phyloP scores from a whole-genome alignment of 495 filamentous ascomycete species.

The Daldinia decipiens region DNA sequence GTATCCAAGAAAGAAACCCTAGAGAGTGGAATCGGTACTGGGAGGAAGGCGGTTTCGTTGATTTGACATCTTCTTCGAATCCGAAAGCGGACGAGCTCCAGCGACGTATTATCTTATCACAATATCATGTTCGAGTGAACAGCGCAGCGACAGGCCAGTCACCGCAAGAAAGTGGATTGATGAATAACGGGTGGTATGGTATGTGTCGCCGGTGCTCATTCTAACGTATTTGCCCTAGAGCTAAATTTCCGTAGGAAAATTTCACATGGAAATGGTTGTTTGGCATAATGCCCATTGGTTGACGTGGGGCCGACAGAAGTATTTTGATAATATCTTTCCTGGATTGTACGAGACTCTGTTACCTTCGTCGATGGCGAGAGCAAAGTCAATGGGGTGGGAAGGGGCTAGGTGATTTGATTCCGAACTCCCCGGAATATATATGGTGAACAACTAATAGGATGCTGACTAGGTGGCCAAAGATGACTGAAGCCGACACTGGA shows the following conservation, averaged over 20 bases:
- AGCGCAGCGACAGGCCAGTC: slow-evolving; percentile 49
- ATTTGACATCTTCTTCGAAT: slow-evolving; percentile 53
- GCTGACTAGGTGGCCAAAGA: slow-evolving; percentile 54
- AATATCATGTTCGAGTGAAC: slow-evolving; percentile 62
- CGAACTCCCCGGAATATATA: neutral
- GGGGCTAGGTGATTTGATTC: slow-evolving; percentile 48
- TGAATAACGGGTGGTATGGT: slow-evolving; percentile 59
- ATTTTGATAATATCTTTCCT: slow-evolving; percentile 52
- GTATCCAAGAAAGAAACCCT: slow-evolving; percentile 26
- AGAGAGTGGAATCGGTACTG: slow-evolving; percentile 57
- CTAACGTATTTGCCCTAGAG: no score
- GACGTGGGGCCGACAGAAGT: slow-evolving; percentile 54
- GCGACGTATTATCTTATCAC: slow-evolving; percentile 60
- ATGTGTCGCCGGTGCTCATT: slow-evolving; percentile 7
- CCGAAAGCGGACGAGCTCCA: slow-evolving; percentile 59
- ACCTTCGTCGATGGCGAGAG: slow-evolving; percentile 53
- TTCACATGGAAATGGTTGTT: slow-evolving; percentile 55
- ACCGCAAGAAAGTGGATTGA: slow-evolving; percentile 54
- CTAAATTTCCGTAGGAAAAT: slow-evolving; percentile 31
- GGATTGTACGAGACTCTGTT: slow-evolving; percentile 56
- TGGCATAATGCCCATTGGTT: slow-evolving; percentile 60
- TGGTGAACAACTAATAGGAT: neutral
- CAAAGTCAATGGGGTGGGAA: slow-evolving; percentile 55
- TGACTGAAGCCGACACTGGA: slow-evolving; percentile 58
- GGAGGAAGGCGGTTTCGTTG: slow-evolving; percentile 58